Conservation (phyloP, 2,329 filamentous ascomycete genomes). For the Magnaporthiopsis rhizophila region DNA sequence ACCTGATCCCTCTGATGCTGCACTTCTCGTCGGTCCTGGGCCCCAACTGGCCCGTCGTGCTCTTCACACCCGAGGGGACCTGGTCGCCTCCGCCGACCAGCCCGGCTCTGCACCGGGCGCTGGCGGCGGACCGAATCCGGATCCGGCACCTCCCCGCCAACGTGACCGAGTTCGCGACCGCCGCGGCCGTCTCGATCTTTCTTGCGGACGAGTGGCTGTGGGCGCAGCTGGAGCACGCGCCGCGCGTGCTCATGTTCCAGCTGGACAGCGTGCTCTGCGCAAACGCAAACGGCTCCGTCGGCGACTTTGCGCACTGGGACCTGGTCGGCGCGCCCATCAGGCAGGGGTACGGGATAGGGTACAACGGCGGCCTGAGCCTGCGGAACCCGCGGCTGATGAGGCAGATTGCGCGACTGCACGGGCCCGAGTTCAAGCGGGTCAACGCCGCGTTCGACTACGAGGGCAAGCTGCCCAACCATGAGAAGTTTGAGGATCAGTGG, state of each 20-base stretch:
- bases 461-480: conserved; percentile 24
- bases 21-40: conserved; percentile 28
- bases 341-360: conserved; percentile 15
- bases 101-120: conserved; percentile 27
- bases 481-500: conserved; percentile 22
- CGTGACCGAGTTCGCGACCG: conserved; percentile 23
- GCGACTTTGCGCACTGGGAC: conserved; percentile 29
- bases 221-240: conserved; percentile 25
- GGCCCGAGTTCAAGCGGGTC: conserved; percentile 17
- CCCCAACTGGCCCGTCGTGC: conserved; percentile 34
- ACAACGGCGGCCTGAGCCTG: conserved; percentile 29
- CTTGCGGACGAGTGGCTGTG: conserved; percentile 27
- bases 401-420: conserved; percentile 32
- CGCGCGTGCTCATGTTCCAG: conserved; percentile 30
- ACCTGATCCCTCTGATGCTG: conserved; percentile 21
- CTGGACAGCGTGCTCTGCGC: conserved; percentile 29
- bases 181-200: conserved; percentile 27
- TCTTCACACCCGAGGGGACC: conserved; percentile 29
- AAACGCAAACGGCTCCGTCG: conserved; percentile 19
- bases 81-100: conserved; percentile 18
- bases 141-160: conserved; percentile 28
- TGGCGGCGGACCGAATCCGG: conserved; percentile 24
- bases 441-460: not conserved
- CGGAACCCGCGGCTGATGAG: conserved; percentile 26
- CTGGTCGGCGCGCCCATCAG: conserved; percentile 26